Evolutionary conservation across 306 rosid species (phyloP).

Genomic region (Boehmeria nivea): DNA sequence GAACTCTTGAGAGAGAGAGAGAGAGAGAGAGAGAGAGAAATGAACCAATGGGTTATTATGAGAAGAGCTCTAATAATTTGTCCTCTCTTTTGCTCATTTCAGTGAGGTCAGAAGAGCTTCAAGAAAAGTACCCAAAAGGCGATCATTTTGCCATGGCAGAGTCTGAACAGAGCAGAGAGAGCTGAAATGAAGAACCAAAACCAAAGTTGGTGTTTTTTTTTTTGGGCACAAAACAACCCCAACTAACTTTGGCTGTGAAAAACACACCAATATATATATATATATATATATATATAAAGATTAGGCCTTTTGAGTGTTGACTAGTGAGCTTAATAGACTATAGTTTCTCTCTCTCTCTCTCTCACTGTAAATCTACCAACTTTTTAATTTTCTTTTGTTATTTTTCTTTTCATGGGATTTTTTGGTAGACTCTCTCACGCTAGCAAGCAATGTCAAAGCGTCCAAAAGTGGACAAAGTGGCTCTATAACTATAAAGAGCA

Average conservation of each 20-base stretch:
- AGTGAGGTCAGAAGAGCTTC: slow-evolving; percentile 33
- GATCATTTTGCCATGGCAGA: too few relatives aligned
- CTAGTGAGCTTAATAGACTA: too few relatives aligned
- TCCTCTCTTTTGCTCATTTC: slow-evolving; percentile 33
- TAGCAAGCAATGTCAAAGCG: slow-evolving; percentile 78
- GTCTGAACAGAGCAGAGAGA: background rate
- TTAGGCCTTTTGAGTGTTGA: too few relatives aligned
- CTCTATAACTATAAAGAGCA: slow-evolving; percentile 16
- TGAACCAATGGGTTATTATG: too few relatives aligned
- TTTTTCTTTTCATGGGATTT: slow-evolving; percentile 25
- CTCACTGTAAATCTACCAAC: slow-evolving; percentile 20
- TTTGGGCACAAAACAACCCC: background rate
- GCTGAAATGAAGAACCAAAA: slow-evolving; percentile 12
- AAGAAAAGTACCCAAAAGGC: background rate
- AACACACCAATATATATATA: background rate
- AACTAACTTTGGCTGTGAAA: background rate
- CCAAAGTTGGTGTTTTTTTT: background rate
- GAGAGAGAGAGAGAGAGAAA: slow-evolving; percentile 33
- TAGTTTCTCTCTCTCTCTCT: too few relatives aligned
- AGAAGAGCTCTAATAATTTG: too few relatives aligned
- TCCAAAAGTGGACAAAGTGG: slow-evolving; percentile 41
- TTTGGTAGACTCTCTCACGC: slow-evolving; percentile 37
- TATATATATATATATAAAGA: background rate
- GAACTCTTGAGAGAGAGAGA: slow-evolving; percentile 30
- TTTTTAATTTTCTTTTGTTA: slow-evolving; percentile 16